Evolutionary conservation across 257 asterid genomes (phyloP), one percentile per base, ranked within the genome.

Genomic region (Solanum tacnaense): DNA sequence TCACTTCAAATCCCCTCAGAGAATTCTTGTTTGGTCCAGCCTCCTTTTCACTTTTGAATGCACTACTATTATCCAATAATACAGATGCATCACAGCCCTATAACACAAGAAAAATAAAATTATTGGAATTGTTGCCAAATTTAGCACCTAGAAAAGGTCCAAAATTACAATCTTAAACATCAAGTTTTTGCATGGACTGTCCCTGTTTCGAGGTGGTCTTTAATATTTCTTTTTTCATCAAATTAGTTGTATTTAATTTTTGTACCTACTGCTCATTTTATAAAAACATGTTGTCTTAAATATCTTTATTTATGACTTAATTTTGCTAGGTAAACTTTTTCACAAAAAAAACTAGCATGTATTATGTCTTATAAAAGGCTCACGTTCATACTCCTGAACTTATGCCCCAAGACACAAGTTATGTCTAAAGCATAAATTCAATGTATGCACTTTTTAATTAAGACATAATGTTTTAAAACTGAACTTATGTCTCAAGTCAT

Each of bases 1-100:
- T 68, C 21, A 68, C 75, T 68, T 68, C 36, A 35, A 91, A 94
- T 89, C 98, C 98, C 56, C 96, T 92, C 4, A 94, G 9, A 6
- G 98, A 96, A 44, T 93, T 93, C 82, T 92, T 95, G 93, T 95
- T 96, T 8, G 98, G 98, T 39, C 91, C 91, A 2, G 98, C 89
- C 71, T 90, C 92, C 90, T 96, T 94, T 88, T 96, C 98, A 34
- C 96, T 74, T 73, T 21, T 20, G 29, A 34, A 74, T 6, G 60
- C 86, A 13, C 70, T 34, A 83, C 92, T 90, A 34, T 92, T 90
- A 74, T 95, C 98, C 23, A 95, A 91, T 87, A 95, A 83, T 32
- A 95, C 83, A 3, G 98, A 95, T 84, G 96, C 98, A 89, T 96
- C 98, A 52, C 98, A 95, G 0, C 98, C 98, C 98, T 96, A 18